Base-by-base conservation (phyloP, 768 basidiomycete genomes). In the Boletus speciosus region DNA sequence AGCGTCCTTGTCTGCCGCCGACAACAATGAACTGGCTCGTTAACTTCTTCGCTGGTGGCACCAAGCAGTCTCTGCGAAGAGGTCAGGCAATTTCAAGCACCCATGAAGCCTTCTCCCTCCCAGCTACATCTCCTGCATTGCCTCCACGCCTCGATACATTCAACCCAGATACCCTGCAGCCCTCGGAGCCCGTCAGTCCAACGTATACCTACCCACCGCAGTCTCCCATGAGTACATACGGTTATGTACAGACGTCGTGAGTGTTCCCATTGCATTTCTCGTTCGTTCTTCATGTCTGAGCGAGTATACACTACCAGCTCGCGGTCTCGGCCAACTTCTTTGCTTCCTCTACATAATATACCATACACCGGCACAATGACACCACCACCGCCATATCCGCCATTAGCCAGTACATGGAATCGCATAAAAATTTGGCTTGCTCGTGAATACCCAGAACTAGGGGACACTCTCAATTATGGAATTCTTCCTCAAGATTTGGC, bases 391-490 rank as follows among this genome's bases (percentile, higher is more conserved):
- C 61, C 73, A 39, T 93, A 91, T 68, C 93, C 95, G 3, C 85
- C 92, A 27, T 75, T 97, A n/a, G 70, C 81, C 16, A 80, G 79
- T 45, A 93, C 93, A 1, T 97, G 94, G 90, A 77, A 80, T 59
- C 85, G 95, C 23, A 78, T 98, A 47, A 86, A 85, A 55, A 66
- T 73, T n/a, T 93, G 93, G 83, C 84, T 97, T 19, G 76, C 73
- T 55, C 80, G 85, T 55, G 86, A 95, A 73, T 96, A 96, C 73
- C 93, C 94, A 42, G 95, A 98, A 66, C 81, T 98, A 19, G 90
- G 89, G 29, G 95, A 98, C 70, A 97, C 95, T 9, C 87, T 98
- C 60, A 96, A 96, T 71, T 91, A 89, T 64, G 92, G 93, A 57
- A 89, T 93, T 58, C 79, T 86, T 50, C 86, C 87, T 10, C 80